phyloP scores from a whole-genome alignment of 192 early-diverging fungal species.

The Pilaira anomala region DNA sequence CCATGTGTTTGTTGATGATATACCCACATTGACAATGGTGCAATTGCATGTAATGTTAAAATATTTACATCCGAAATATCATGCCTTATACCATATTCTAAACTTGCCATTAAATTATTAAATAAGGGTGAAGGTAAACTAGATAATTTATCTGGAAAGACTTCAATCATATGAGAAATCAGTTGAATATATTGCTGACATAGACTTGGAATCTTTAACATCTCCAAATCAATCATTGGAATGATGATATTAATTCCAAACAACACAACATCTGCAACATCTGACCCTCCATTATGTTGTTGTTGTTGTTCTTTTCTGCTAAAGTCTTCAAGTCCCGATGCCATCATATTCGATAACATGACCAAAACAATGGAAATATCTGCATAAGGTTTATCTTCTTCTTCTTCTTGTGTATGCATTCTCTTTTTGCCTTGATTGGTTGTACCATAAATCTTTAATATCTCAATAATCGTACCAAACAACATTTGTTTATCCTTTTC shows the following conservation, averaged over 20 bases:
- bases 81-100: conserved; percentile 62
- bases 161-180: conserved; percentile 59
- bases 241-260: conserved; percentile 67
- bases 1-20: conserved; percentile 42
- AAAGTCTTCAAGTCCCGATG: conserved; percentile 54
- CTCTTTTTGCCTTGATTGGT: conserved; percentile 50
- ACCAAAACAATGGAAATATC: conserved; percentile 61
- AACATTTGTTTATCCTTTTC: conserved; percentile 47
- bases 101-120: conserved; percentile 53
- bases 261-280: conserved; percentile 66
- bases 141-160: conserved; percentile 59
- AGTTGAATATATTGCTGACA: conserved; percentile 67
- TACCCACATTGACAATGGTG: conserved; percentile 53
- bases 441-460: conserved; percentile 55
- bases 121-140: conserved; percentile 48
- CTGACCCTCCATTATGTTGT: background rate
- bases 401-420: conserved; percentile 39
- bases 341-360: conserved; percentile 57
- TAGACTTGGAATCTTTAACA: conserved; percentile 64
- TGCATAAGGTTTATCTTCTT: conserved; percentile 64
- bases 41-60: conserved; percentile 61
- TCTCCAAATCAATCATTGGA: conserved; percentile 67
- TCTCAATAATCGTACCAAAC: conserved; percentile 43
- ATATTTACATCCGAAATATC: conserved; percentile 58
- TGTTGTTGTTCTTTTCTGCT: background rate